phyloP scores from a whole-genome alignment of 139 green algal genomes.

The Zygnema circumcarinatum region DNA sequence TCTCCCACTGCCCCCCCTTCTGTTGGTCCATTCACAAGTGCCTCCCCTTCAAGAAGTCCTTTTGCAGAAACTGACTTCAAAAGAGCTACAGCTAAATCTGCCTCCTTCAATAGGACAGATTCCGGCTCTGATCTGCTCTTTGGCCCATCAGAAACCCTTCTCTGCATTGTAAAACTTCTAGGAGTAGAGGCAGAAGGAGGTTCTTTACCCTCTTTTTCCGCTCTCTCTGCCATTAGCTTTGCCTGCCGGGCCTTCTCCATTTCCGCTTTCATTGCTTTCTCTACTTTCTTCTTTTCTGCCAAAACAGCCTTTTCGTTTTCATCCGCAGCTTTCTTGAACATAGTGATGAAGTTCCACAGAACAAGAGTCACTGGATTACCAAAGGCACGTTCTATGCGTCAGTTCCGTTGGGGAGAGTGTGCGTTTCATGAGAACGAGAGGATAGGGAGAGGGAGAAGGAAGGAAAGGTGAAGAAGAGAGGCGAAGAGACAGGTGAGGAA shows the following conservation, averaged over 20 bases:
- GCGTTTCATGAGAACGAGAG: not conserved
- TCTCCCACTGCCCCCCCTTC: not conserved
- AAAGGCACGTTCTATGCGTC: not conserved
- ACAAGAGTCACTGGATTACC: constrained; percentile 25
- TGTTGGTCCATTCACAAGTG: no score
- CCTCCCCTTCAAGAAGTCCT: not conserved
- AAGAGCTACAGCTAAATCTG: not conserved
- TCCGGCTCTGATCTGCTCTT: constrained; percentile 1
- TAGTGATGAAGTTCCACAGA: constrained; percentile 50
- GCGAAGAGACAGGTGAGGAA: no score
- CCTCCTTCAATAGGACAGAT: not conserved
- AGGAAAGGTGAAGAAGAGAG: constrained; percentile 4
- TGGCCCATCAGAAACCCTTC: not conserved
- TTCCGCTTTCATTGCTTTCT: constrained; percentile 30
- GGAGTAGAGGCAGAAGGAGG: not conserved
- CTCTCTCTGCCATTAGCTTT: not conserved
- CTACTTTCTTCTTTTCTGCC: constrained; percentile 47
- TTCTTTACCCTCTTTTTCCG: not conserved
- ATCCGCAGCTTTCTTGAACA: constrained; percentile 42
- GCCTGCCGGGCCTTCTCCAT: constrained; percentile 8
- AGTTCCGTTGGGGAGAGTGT: constrained; percentile 3
- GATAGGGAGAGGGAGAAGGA: not conserved
- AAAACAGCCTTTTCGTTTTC: constrained; percentile 41
- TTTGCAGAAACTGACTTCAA: not conserved
- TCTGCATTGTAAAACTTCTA: not conserved